Conservation (phyloP, 2,329 filamentous ascomycete species). For the Coniochaeta sp. region DNA sequence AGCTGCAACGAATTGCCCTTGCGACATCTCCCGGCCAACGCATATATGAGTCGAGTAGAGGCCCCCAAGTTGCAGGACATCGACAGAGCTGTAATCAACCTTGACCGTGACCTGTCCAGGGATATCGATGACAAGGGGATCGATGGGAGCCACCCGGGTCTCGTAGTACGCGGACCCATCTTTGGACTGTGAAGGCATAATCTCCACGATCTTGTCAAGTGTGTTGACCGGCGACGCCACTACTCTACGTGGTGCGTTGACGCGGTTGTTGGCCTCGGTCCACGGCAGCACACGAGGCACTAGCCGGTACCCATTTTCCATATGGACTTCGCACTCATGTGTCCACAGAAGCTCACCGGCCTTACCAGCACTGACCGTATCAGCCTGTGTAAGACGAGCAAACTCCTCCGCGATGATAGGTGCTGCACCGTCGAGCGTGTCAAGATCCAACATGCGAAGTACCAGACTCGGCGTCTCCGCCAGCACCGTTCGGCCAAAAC, state of each 20-base stretch:
- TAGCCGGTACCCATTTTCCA: conserved; percentile 22
- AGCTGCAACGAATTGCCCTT: conserved; percentile 17
- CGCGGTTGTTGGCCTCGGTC: conserved; percentile 26
- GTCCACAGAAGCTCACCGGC: conserved; percentile 17
- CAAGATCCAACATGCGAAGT: conserved; percentile 23
- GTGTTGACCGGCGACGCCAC: conserved; percentile 24
- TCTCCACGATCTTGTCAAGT: conserved; percentile 19
- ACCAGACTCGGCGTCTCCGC: conserved; percentile 22
- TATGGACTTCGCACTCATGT: conserved; percentile 28
- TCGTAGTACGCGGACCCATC: conserved; percentile 15
- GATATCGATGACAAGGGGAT: conserved; percentile 2
- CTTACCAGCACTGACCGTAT: conserved; percentile 2
- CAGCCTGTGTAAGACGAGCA: conserved; percentile 10
- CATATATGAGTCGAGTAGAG: conserved; percentile 18
- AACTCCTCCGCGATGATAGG: conserved; percentile 13
- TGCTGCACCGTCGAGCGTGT: conserved; percentile 5
- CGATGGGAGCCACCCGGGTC: background rate
- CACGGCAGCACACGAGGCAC: conserved; percentile 32
- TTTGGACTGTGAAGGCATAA: conserved; percentile 11
- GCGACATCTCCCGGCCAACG: conserved; percentile 20
- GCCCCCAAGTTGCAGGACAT: conserved; percentile 16
- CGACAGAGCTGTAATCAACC: conserved; percentile 28
- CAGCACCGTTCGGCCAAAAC: conserved; percentile 21
- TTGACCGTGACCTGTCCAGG: conserved; percentile 12
- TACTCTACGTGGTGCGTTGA: conserved; percentile 28